These are phyloP conservation scores for Cutaneotrichosporon sp. DNA, from an alignment of 1,284 basidiomycete genomes.

Conservation along the genomic window DNA sequence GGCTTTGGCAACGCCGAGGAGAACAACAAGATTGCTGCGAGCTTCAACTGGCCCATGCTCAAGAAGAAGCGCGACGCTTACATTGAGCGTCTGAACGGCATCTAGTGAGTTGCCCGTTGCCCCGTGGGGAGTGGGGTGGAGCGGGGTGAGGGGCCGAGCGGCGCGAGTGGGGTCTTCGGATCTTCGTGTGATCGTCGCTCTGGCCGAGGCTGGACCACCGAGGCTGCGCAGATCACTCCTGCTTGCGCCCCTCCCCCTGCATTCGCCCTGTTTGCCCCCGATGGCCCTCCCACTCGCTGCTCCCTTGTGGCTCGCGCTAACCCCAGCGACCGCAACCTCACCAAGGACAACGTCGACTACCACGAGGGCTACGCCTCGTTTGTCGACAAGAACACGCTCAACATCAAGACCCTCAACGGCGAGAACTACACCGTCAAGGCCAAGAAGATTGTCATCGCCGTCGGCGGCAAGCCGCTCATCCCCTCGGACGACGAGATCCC, in stretches of 20 bases:
- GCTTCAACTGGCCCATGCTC: slow-evolving; percentile 88
- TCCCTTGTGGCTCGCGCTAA: no score
- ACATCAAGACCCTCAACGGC: slow-evolving; percentile 66
- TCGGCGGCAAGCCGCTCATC: slow-evolving; percentile 79
- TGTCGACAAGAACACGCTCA: slow-evolving; percentile 64
- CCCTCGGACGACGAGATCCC: slow-evolving; percentile 81
- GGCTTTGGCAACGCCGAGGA: slow-evolving; percentile 64
- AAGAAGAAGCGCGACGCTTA: slow-evolving; percentile 96
- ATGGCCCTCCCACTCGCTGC: no score
- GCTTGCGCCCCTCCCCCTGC: no score
- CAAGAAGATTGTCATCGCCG: slow-evolving; percentile 79
- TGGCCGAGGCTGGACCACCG: no score
- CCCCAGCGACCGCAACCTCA: slow-evolving; percentile 70
- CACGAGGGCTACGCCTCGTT: slow-evolving; percentile 79
- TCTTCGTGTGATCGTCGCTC: no score
- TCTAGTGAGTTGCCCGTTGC: slow-evolving; percentile 65
- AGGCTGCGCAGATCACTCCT: no score
- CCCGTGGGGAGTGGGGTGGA: no score
- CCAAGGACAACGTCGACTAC: slow-evolving; percentile 86
- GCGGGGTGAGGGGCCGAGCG: no score
- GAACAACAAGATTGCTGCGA: slow-evolving; percentile 57
- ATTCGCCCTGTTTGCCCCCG: no score
- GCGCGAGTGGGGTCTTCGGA: no score
- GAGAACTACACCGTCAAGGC: slow-evolving; percentile 67
- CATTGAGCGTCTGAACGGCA: slow-evolving; percentile 84